These are phyloP conservation scores for Hibiscus tridactylites DNA, from an alignment of 345 rosid species.

Conservation along the genomic window DNA sequence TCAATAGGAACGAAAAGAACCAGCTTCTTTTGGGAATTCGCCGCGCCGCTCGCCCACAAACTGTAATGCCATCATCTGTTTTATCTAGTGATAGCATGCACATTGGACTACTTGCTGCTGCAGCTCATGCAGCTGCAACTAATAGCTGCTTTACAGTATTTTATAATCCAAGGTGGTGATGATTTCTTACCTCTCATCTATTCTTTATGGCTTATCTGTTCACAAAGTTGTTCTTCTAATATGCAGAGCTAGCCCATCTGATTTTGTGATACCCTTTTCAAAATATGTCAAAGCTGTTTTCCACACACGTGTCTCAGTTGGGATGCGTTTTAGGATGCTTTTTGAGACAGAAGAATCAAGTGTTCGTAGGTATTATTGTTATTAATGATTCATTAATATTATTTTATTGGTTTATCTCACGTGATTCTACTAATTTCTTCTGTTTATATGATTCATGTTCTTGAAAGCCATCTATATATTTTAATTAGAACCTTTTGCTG, in stretches of 20 bases:
- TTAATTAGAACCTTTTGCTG: neutral
- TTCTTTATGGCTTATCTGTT: neutral
- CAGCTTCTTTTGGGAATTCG: slow-evolving; percentile 41
- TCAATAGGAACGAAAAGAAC: slow-evolving; percentile 37
- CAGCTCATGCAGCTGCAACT: slow-evolving; percentile 45
- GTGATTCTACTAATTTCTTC: neutral
- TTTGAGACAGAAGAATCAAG: slow-evolving; percentile 74
- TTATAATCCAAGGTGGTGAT: slow-evolving; percentile 34
- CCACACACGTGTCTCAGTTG: slow-evolving; percentile 8
- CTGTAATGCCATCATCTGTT: slow-evolving; percentile 37
- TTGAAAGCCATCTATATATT: neutral
- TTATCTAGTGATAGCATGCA: slow-evolving; percentile 44
- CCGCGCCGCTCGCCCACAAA: slow-evolving; percentile 35
- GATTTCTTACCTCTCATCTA: neutral
- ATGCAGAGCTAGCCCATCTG: slow-evolving; percentile 64
- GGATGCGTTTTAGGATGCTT: slow-evolving; percentile 74
- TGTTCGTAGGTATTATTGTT: slow-evolving; percentile 43
- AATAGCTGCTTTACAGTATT: slow-evolving; percentile 39
- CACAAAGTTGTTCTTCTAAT: slow-evolving; percentile 1
- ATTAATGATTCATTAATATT: neutral
- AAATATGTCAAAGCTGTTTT: neutral
- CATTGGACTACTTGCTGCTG: slow-evolving; percentile 46
- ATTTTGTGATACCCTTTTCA: slow-evolving; percentile 52
- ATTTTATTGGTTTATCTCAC: neutral
- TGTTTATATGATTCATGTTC: neutral